A percentile compares a stretch with the other conserved stretches of the same genome.
phyloP scores from a whole-genome alignment of 1,139 yeast species.

The Meyerozyma elateridarum region DNA sequence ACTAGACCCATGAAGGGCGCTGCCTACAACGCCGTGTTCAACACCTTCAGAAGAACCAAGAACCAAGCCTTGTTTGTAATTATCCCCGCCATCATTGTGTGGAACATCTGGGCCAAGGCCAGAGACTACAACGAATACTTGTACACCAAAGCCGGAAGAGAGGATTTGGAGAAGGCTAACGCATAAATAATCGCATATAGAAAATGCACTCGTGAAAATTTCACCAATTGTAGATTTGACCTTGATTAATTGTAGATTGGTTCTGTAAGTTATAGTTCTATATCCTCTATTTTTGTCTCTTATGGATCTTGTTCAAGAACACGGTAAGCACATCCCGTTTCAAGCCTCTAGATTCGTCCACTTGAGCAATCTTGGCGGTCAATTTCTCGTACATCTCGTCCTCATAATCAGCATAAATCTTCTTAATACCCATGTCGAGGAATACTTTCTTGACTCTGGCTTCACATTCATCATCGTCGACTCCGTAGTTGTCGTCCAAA shows the following conservation, averaged over 20 bases:
- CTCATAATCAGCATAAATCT: slow-evolving; percentile 75
- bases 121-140: slow-evolving; percentile 90
- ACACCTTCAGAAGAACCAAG: slow-evolving; percentile 91
- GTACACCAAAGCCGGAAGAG: slow-evolving; percentile 97
- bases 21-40: slow-evolving; percentile 81
- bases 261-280: neutral
- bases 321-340: slow-evolving; percentile 78
- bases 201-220: too few species aligned
- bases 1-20: slow-evolving; percentile 90
- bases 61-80: slow-evolving; percentile 76
- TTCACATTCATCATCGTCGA: slow-evolving; percentile 69
- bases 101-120: slow-evolving; percentile 84
- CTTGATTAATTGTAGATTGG: neutral
- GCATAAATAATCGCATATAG: slow-evolving; percentile 32
- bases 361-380: slow-evolving; percentile 53
- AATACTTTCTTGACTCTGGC: slow-evolving; percentile 69
- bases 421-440: slow-evolving; percentile 65
- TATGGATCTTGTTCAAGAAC: slow-evolving; percentile 88
- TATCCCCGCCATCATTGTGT: slow-evolving; percentile 75
- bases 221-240: too few species aligned
- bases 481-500: slow-evolving; percentile 87
- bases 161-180: slow-evolving; percentile 79
- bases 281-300: slow-evolving; percentile 82
- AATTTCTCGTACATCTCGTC: slow-evolving; percentile 68
- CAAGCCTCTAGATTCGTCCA: slow-evolving; percentile 91